Conservation (phyloP, 1,284 basidiomycete genomes). For the Lignosus rhinocerotis region DNA sequence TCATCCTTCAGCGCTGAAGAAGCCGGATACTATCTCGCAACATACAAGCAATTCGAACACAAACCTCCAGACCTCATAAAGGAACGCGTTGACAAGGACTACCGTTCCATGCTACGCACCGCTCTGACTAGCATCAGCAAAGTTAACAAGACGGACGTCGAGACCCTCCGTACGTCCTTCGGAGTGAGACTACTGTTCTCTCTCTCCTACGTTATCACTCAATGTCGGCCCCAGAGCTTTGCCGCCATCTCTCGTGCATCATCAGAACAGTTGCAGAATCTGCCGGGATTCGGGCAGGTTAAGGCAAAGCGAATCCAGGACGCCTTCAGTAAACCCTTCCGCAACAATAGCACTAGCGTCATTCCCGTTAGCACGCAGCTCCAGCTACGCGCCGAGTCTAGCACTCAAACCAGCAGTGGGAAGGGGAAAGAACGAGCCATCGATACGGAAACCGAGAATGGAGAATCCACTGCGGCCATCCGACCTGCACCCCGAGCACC, state of each 20-base stretch:
- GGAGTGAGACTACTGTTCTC: slow-evolving; percentile 62
- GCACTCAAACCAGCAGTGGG: slow-evolving; percentile 9
- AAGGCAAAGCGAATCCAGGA: slow-evolving; percentile 87
- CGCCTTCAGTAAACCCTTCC: slow-evolving; percentile 77
- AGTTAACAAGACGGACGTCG: slow-evolving; percentile 97
- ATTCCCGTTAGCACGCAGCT: slow-evolving; percentile 33
- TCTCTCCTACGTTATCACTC: slow-evolving; percentile 1
- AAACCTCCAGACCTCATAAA: slow-evolving; percentile 94
- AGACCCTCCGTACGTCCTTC: slow-evolving; percentile 90
- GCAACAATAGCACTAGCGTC: slow-evolving; percentile 59
- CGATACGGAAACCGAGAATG: not conserved
- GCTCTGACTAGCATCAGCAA: slow-evolving; percentile 89
- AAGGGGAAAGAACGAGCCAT: slow-evolving; percentile 19
- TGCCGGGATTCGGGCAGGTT: slow-evolving; percentile 93
- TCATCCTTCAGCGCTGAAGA: slow-evolving; percentile 71
- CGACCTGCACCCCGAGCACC: slow-evolving; percentile 3
- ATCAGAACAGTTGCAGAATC: slow-evolving; percentile 73
- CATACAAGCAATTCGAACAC: slow-evolving; percentile 93
- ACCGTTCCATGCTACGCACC: slow-evolving; percentile 79
- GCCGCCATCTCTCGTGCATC: slow-evolving; percentile 75
- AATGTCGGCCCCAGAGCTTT: slow-evolving; percentile 65
- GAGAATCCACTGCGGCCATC: not conserved
- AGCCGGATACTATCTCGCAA: slow-evolving; percentile 88
- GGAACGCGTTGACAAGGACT: slow-evolving; percentile 89
- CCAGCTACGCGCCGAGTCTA: slow-evolving; percentile 3